A percentile compares a stretch with the other conserved stretches of the same genome.
Conservation (phyloP, 116 monocot genomes). For the Trichopus zeylanicus region DNA sequence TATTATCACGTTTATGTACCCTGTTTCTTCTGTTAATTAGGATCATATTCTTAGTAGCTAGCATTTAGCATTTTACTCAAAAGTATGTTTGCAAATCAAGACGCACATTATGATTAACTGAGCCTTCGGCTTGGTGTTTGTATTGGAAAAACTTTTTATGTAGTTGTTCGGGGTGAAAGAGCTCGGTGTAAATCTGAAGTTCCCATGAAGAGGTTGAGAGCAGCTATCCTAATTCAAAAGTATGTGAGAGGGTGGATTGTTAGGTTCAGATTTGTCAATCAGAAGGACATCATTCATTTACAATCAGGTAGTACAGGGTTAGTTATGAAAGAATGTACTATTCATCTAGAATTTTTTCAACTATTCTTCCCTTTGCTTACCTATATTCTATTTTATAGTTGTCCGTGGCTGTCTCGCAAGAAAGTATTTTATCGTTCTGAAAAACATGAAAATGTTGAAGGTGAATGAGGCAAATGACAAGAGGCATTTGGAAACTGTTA, state of each 20-base stretch:
- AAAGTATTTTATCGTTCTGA: conserved; percentile 20
- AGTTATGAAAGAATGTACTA: not conserved
- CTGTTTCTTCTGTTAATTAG: not conserved
- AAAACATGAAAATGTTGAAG: conserved; percentile 4
- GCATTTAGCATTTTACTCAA: too few species aligned
- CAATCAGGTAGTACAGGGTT: conserved; percentile 20
- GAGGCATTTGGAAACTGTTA: conserved; percentile 2
- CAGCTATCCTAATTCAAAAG: conserved; percentile 26
- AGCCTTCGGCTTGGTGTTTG: too few species aligned
- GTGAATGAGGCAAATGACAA: conserved; percentile 3
- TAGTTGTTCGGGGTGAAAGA: conserved; percentile 37
- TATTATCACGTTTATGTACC: not conserved
- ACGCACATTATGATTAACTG: not conserved
- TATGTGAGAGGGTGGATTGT: conserved; percentile 16
- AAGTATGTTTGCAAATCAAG: not conserved
- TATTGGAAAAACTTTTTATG: not conserved
- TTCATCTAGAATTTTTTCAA: not conserved
- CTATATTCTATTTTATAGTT: conserved; percentile 12
- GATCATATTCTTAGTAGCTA: too few species aligned
- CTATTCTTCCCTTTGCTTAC: not conserved
- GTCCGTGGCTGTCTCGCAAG: conserved; percentile 34
- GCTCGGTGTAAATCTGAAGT: conserved; percentile 6
- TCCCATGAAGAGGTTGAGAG: conserved; percentile 17
- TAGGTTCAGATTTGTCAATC: conserved; percentile 8
- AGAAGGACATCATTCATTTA: conserved; percentile 15